Percentiles rank a stretch among this genome's conserved stretches.
Conservation (phyloP, 2,329 filamentous ascomycete genomes). For the Sporothrix pseudoabietina region DNA sequence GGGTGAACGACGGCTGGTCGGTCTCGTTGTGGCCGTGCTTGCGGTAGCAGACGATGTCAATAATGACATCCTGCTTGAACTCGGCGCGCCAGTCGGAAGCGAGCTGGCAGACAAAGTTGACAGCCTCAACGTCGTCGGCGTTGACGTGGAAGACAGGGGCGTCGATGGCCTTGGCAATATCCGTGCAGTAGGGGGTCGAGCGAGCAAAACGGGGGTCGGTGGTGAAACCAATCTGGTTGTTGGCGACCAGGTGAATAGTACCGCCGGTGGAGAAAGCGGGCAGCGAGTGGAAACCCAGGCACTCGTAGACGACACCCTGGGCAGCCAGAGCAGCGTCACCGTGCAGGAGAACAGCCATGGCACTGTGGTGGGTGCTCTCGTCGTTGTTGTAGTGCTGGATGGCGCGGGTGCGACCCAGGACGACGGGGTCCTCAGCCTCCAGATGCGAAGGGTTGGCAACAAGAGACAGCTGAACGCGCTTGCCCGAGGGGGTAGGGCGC, state of each 20-base stretch:
- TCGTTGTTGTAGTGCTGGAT: constrained; percentile 99
- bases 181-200: constrained; percentile 97
- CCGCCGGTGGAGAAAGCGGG: constrained; percentile 96
- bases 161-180: constrained; percentile 98
- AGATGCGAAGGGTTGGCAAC: constrained; percentile 98
- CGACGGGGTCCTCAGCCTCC: constrained; percentile 96
- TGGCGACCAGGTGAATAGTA: constrained; percentile 95
- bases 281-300: constrained; percentile 93
- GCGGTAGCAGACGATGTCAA: constrained; percentile 98
- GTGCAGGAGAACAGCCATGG: constrained; percentile 95
- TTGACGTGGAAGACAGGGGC: constrained; percentile 99
- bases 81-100: constrained; percentile 97
- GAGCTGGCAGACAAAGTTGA: constrained; percentile 97
- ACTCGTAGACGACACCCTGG: constrained; percentile 97
- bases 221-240: constrained; percentile 99
- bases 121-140: constrained; percentile 94
- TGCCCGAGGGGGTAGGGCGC: constrained; percentile 94
- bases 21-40: constrained; percentile 99
- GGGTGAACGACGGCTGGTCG: constrained; percentile 98
- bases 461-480: constrained; percentile 97
- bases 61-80: constrained; percentile 97
- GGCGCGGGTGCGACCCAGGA: constrained; percentile 93
- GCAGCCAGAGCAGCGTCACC: constrained; percentile 96
- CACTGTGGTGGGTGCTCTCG: constrained; percentile 81
- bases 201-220: constrained; percentile 96